phyloP scores from a whole-genome alignment of 441 rosid genomes.

The Breynia disticha region DNA sequence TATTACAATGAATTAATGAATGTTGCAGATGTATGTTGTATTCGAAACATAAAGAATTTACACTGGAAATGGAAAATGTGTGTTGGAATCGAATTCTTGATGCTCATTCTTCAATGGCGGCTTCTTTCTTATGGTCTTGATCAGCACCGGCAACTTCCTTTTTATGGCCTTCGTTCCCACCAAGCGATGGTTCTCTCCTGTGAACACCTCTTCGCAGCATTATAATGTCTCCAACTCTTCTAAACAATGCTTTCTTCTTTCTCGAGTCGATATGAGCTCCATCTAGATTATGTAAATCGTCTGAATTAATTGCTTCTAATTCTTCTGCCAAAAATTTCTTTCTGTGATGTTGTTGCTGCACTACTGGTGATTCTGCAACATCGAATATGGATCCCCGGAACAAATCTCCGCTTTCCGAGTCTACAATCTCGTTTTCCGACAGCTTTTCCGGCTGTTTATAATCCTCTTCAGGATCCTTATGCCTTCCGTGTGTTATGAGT shows the following conservation, averaged over 20 bases:
- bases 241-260: constrained; percentile 59
- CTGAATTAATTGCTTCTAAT: constrained; percentile 28
- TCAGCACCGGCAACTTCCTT: constrained; percentile 20
- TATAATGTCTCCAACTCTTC: constrained; percentile 66
- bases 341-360: constrained; percentile 23
- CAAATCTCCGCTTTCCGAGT: constrained; percentile 29
- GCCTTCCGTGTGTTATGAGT: constrained; percentile 30
- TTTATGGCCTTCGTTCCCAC: constrained; percentile 19
- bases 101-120: too few relatives aligned
- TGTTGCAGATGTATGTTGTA: too few relatives aligned
- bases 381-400: constrained; percentile 80
- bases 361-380: constrained; percentile 40
- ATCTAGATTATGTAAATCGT: constrained; percentile 42
- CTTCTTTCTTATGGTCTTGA: too few relatives aligned
- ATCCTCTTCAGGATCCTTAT: constrained; percentile 30
- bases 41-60: too few relatives aligned
- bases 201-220: constrained; percentile 36
- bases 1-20: too few relatives aligned
- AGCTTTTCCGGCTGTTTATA: constrained; percentile 10
- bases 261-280: constrained; percentile 32
- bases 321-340: constrained; percentile 45
- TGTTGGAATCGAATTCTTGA: too few relatives aligned
- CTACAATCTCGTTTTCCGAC: constrained; percentile 9
- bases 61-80: too few relatives aligned
- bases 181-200: constrained; percentile 31